Percentiles rank a stretch among this genome's conserved stretches.
Evolutionary conservation across 2,329 filamentous ascomycete species (phyloP).

Genomic region (Beauveria medogensis): DNA sequence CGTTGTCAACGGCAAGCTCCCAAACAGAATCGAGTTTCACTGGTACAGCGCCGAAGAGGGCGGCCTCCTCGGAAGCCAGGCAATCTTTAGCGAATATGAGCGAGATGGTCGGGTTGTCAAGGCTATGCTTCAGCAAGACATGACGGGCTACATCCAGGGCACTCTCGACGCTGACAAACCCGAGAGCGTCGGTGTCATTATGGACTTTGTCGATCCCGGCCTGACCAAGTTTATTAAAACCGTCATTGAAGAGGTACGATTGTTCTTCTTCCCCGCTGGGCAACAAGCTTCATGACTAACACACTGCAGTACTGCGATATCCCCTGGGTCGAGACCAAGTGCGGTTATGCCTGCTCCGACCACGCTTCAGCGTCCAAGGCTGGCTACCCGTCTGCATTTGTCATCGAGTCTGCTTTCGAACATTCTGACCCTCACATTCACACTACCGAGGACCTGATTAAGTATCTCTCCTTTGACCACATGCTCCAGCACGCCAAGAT

Average conservation of each 20-base stretch:
- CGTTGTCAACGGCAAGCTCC: conserved; percentile 60
- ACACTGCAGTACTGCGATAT: conserved; percentile 71
- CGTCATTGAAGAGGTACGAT: conserved; percentile 54
- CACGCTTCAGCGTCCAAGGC: conserved; percentile 67
- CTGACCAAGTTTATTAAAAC: conserved; percentile 88
- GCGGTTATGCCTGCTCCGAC: conserved; percentile 76
- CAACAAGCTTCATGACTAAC: not conserved
- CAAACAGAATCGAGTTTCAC: conserved; percentile 92
- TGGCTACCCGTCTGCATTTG: conserved; percentile 67
- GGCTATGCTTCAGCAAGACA: conserved; percentile 97
- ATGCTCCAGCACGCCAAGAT: conserved; percentile 87
- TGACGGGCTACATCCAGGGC: conserved; percentile 83
- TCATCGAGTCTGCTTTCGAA: conserved; percentile 66
- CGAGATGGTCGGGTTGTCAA: conserved; percentile 67
- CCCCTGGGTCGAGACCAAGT: conserved; percentile 79
- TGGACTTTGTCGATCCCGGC: conserved; percentile 76
- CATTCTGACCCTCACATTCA: conserved; percentile 62
- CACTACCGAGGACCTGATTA: conserved; percentile 60
- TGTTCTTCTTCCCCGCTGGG: not conserved
- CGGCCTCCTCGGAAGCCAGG: conserved; percentile 79
- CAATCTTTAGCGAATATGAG: conserved; percentile 78
- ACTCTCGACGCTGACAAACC: conserved; percentile 74
- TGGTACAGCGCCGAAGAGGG: conserved; percentile 93
- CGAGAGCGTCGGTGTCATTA: conserved; percentile 87
- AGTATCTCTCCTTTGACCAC: conserved; percentile 73